Evolutionary conservation across 352 stramenopile species (phyloP).

Genomic region (Phytopythium montanum): DNA sequence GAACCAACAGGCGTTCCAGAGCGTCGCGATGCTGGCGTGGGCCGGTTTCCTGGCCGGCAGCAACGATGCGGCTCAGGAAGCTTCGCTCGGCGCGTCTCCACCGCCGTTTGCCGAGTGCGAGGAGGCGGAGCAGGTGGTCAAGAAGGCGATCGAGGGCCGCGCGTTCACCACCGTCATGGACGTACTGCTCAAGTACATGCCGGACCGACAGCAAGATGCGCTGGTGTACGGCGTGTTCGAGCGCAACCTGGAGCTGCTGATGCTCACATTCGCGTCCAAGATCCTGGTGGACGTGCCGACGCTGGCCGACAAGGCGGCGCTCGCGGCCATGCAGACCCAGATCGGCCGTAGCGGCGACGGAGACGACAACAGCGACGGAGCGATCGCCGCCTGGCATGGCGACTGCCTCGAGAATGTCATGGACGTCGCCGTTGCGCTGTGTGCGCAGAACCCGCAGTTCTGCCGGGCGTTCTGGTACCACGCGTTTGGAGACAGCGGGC

Average conservation of each 20-base stretch:
- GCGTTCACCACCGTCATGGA: constrained; percentile 71
- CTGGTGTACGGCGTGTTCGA: constrained; percentile 72
- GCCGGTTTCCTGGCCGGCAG: constrained; percentile 47
- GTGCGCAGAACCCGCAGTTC: constrained; percentile 49
- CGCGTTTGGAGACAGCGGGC: constrained; percentile 20
- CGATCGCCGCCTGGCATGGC: constrained; percentile 50
- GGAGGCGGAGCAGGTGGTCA: constrained; percentile 43
- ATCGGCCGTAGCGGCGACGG: constrained; percentile 33
- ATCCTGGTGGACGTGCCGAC: constrained; percentile 82
- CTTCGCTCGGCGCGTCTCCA: constrained; percentile 5
- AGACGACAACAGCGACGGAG: neutral
- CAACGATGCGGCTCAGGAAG: neutral
- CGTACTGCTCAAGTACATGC: constrained; percentile 72
- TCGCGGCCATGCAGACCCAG: constrained; percentile 67
- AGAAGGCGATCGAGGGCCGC: constrained; percentile 60
- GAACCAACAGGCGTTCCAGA: constrained; percentile 53
- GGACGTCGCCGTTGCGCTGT: constrained; percentile 64
- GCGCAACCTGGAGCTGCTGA: constrained; percentile 61
- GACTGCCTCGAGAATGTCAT: constrained; percentile 81
- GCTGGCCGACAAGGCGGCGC: constrained; percentile 55
- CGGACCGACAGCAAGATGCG: constrained; percentile 66
- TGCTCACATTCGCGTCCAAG: constrained; percentile 68
- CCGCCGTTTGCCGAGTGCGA: constrained; percentile 55
- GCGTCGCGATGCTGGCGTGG: constrained; percentile 75
- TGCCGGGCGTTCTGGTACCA: constrained; percentile 61